Base-by-base conservation (phyloP, 1,284 basidiomycete genomes). In the Ceratobasidium sp. region DNA sequence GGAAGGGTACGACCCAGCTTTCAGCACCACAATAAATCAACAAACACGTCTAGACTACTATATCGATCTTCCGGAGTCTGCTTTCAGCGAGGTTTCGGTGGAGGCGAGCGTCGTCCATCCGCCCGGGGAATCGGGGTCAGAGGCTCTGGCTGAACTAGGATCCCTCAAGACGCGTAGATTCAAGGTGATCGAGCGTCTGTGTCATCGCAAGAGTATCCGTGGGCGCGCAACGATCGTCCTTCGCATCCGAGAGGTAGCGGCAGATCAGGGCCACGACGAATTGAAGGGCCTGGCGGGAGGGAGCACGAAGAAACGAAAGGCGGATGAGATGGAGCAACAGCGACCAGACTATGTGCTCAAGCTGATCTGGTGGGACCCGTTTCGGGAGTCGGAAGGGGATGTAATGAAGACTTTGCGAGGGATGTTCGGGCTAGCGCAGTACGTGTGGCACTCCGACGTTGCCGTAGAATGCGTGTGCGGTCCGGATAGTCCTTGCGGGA, bases 191-290 rank as follows among this genome's bases (percentile, higher is more conserved):
- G 41, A 60, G 11, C 6, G 19, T 22, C 44, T 71, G 19, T 71
- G 67, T n/a, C 54, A 71, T 15, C 67, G 56, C 3, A 48, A 60
- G 45, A 48, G 33, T 22, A 71, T 71, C 17, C 45, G 41, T 8
- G 67, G 67, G n/a, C 67, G 67, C 2, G 54, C 67, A 15, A 71
- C 67, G 15, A 71, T 48, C 15, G 67, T 57, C 8, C 53, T 71
- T 3, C 67, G 54, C 6, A n/a, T 71, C 5, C 67, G 41, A 5
- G 36, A 41, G 36, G 36, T 11, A 11, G 6, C 27, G 22, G 27
- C 29, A 24, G 9, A 29, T 54, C 2, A 24, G 19, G 64, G 31
- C 17, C 41, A 44, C 3, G 45, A 8, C 47, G 14, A 48, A 22
- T 31, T 27, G 19, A 29, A 29, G 27, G 36, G 45, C 7, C 6